Percentiles rank a stretch among this genome's conserved stretches.
Conservation (phyloP, 345 rosid genomes). For the Hibiscus mutabilis region DNA sequence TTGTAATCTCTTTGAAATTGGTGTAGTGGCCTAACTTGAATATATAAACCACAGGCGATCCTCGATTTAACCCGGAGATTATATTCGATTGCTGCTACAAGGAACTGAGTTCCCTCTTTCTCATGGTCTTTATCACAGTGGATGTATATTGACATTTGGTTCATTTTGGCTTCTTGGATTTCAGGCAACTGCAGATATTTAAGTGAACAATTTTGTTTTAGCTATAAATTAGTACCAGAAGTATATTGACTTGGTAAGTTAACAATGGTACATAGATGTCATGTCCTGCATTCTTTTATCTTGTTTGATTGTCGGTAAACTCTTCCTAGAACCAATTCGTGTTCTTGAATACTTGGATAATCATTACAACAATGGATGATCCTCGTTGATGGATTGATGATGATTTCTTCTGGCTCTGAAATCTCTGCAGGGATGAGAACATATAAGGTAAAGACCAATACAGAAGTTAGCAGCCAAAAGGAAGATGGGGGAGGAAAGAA, state of each 20-base stretch:
- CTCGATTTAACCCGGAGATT: not conserved
- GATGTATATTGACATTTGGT: not conserved
- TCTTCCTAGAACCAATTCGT: not conserved
- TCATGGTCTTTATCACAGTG: not conserved
- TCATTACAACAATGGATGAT: not conserved
- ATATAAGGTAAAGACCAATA: not conserved
- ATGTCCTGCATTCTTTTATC: not conserved
- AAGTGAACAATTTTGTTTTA: not conserved
- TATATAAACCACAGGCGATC: not conserved
- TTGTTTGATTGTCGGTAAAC: not conserved
- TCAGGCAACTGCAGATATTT: not conserved
- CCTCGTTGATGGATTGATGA: not conserved
- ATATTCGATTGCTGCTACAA: not conserved
- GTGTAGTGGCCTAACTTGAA: not conserved
- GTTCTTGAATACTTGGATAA: not conserved
- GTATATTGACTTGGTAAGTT: not conserved
- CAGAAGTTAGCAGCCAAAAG: not conserved
- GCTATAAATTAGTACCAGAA: not conserved
- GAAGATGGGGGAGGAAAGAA: not conserved
- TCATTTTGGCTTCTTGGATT: not conserved
- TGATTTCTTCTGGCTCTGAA: not conserved
- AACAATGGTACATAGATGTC: not conserved
- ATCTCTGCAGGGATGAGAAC: slow-evolving; percentile 8
- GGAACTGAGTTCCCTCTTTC: not conserved
- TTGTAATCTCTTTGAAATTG: not conserved